Percentiles rank a stretch among this genome's conserved stretches.
Evolutionary conservation across 176 grass and related monocot species (phyloP).

Genomic region (Elaeis guineensis): DNA sequence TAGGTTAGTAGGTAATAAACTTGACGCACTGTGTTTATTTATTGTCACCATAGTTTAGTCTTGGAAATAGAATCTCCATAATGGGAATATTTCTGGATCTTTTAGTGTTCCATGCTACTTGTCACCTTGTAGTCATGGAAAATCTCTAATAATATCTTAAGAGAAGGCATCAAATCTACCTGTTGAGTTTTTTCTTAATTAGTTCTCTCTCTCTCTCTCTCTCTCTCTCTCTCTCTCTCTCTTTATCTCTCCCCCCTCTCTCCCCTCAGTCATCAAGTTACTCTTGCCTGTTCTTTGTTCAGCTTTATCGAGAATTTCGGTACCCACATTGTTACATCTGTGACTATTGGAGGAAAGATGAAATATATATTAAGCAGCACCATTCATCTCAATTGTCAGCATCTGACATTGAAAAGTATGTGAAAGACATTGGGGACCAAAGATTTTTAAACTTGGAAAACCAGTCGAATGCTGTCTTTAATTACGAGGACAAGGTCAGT

Average conservation of each 20-base stretch:
- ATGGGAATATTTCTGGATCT: not conserved
- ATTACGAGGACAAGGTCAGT: constrained; percentile 92
- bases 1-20: constrained; percentile 99
- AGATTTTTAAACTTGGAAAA: constrained; percentile 71
- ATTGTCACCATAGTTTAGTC: constrained; percentile 19
- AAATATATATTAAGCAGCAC: constrained; percentile 97
- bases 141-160: too few relatives aligned
- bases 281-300: constrained; percentile 25
- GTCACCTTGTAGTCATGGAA: too few relatives aligned
- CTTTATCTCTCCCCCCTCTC: not conserved
- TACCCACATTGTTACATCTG: constrained; percentile 87
- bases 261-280: constrained; percentile 2
- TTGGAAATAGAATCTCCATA: constrained; percentile 4
- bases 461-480: constrained; percentile 45
- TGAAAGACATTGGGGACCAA: constrained; percentile 69
- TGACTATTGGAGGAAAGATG: constrained; percentile 98
- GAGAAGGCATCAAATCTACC: too few relatives aligned
- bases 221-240: not conserved
- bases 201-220: not conserved
- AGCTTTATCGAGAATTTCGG: constrained; percentile 98
- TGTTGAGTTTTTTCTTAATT: not conserved
- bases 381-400: constrained; percentile 82
- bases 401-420: constrained; percentile 84
- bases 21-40: constrained; percentile 53
- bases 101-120: too few relatives aligned